A percentile compares a stretch with the other conserved stretches of the same genome.
phyloP scores from a whole-genome alignment of 2,329 filamentous ascomycete species.

The Aspergillus pseudonomiae region DNA sequence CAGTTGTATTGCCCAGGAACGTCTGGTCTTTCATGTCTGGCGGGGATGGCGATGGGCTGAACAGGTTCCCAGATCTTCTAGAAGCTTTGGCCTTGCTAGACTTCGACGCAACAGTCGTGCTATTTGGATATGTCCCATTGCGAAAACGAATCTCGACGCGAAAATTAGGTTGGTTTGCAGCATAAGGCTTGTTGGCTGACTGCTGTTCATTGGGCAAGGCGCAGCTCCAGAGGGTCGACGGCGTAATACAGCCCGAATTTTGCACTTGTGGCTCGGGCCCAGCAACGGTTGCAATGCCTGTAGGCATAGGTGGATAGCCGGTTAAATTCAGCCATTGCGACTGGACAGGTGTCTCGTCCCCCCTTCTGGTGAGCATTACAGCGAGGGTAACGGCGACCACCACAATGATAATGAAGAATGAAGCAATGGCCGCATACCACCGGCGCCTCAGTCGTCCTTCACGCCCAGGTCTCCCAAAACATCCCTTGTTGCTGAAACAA shows the following conservation, averaged over 20 bases:
- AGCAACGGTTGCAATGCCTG: constrained; percentile 77
- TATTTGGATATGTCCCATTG: constrained; percentile 61
- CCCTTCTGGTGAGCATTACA: constrained; percentile 57
- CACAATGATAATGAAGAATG: constrained; percentile 57
- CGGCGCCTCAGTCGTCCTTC: constrained; percentile 67
- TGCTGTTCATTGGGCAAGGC: constrained; percentile 79
- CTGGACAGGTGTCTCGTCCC: constrained; percentile 46
- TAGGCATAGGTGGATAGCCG: constrained; percentile 82
- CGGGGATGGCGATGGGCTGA: constrained; percentile 49
- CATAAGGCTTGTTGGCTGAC: constrained; percentile 62
- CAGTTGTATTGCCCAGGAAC: constrained; percentile 85
- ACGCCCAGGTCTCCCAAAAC: constrained; percentile 64
- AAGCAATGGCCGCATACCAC: constrained; percentile 59
- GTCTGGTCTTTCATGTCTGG: constrained; percentile 67
- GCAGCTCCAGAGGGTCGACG: constrained; percentile 82
- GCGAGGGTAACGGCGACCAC: constrained; percentile 61
- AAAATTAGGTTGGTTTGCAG: constrained; percentile 74
- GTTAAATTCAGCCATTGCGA: constrained; percentile 81
- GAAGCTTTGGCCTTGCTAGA: constrained; percentile 29
- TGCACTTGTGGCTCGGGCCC: constrained; percentile 68
- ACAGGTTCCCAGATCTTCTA: constrained; percentile 39
- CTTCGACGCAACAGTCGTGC: constrained; percentile 57
- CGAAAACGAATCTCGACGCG: constrained; percentile 71
- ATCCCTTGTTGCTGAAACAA: constrained; percentile 65
- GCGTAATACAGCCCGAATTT: constrained; percentile 71